A percentile compares a stretch with the other conserved stretches of the same genome.
phyloP scores from a whole-genome alignment of 1,139 yeast species.

The Candida sanyaensis region DNA sequence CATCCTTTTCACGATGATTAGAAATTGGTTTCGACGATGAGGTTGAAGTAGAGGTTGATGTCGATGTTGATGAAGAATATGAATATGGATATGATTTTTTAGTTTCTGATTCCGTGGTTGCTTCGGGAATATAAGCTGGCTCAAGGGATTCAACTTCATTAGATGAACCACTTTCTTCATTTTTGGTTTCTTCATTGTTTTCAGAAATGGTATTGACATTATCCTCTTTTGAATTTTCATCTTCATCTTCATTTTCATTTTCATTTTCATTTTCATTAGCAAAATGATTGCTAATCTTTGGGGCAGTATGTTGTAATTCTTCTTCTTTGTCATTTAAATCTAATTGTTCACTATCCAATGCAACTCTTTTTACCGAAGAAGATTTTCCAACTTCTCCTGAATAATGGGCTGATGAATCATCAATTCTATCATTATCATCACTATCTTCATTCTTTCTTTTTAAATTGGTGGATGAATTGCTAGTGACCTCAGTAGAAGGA shows the following conservation, averaged over 20 bases:
- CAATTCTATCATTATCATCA: constrained; percentile 39
- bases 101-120: constrained; percentile 4
- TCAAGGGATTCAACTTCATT: constrained; percentile 4
- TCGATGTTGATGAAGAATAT: too few species aligned
- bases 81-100: constrained; percentile 1
- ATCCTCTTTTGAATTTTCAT: constrained; percentile 2
- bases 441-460: constrained; percentile 70
- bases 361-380: constrained; percentile 57
- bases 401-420: constrained; percentile 19
- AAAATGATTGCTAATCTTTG: constrained; percentile 21
- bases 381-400: neutral
- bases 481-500: neutral
- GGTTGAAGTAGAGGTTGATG: constrained; percentile 1
- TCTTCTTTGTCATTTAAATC: constrained; percentile 33
- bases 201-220: neutral
- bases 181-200: too few species aligned
- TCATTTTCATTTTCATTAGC: constrained; percentile 5
- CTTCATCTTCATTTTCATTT: constrained; percentile 7
- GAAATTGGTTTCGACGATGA: constrained; percentile 21
- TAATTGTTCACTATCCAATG: constrained; percentile 60
- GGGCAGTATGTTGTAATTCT: constrained; percentile 47
- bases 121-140: constrained; percentile 8
- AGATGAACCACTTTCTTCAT: too few species aligned
- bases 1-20: constrained; percentile 41
- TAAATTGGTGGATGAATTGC: constrained; percentile 23